Evolutionary conservation across 768 basidiomycete genomes (phyloP).

Genomic region (Tricholoma matsutake): DNA sequence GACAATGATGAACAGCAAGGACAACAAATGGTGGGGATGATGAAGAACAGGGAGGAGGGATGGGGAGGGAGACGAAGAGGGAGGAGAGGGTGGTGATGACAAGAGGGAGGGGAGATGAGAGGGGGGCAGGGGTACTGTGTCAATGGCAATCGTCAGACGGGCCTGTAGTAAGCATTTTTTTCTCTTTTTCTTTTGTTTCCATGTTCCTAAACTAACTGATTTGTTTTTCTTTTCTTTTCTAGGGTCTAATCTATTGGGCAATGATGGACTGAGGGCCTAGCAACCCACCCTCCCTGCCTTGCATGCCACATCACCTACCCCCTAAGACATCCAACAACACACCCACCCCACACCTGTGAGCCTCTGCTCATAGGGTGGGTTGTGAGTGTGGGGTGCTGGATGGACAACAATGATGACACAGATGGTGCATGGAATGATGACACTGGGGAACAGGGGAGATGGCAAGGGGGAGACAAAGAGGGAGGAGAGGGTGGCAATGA

Average conservation of each 20-base stretch:
- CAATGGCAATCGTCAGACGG: not conserved
- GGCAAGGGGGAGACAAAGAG: no score
- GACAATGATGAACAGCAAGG: not conserved
- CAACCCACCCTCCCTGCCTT: no score
- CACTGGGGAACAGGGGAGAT: not conserved
- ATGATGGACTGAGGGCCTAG: not conserved
- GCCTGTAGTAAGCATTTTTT: no score
- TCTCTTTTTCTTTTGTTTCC: not conserved
- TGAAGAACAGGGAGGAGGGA: no score
- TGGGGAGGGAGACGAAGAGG: not conserved
- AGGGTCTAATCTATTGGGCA: not conserved
- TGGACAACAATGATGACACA: not conserved
- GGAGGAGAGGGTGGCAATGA: not conserved
- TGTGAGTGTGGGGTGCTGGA: not conserved
- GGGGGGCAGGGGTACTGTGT: not conserved
- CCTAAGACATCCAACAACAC: not conserved
- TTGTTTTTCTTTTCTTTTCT: not conserved
- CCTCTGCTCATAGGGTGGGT: no score
- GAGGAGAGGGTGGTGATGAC: not conserved
- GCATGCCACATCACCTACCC: no score
- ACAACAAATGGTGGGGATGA: no score
- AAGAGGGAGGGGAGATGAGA: not conserved
- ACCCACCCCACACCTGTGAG: not conserved
- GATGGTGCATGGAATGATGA: not conserved
- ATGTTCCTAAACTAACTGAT: not conserved